phyloP scores from a whole-genome alignment of 2,329 filamentous ascomycete genomes.

The Aphanoascus verrucosus region DNA sequence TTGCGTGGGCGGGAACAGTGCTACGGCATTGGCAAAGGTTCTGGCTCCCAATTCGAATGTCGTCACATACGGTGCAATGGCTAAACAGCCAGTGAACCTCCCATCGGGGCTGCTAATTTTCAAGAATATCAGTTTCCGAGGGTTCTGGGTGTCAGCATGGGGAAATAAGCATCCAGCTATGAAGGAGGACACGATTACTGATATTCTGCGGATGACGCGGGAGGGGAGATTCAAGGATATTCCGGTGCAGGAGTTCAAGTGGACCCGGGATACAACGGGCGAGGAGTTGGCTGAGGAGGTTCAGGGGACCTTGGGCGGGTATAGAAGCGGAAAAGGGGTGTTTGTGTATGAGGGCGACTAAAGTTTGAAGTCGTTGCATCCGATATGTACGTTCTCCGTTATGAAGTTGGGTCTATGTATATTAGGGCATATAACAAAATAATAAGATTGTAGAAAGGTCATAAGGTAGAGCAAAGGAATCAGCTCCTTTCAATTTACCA shows the following conservation, averaged over 20 bases:
- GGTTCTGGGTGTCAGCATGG: conserved; percentile 94
- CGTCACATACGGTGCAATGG: conserved; percentile 95
- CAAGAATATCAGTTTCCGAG: conserved; percentile 76
- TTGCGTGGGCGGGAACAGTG: conserved; percentile 83
- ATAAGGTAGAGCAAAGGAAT: too few relatives aligned
- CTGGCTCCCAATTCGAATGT: conserved; percentile 60
- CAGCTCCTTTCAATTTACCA: too few relatives aligned
- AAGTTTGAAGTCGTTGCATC: background rate
- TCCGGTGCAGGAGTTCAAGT: conserved; percentile 70
- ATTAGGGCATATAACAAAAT: too few relatives aligned
- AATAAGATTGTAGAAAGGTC: too few relatives aligned
- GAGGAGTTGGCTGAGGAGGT: conserved; percentile 60
- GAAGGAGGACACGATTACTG: conserved; percentile 70
- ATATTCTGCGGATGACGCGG: conserved; percentile 66
- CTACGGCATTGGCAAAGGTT: conserved; percentile 64
- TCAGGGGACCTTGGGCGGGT: conserved; percentile 73
- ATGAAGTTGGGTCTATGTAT: too few relatives aligned
- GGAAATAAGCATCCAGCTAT: conserved; percentile 61
- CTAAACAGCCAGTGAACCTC: conserved; percentile 69
- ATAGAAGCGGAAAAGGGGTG: conserved; percentile 76
- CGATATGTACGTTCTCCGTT: background rate
- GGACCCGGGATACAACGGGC: conserved; percentile 71
- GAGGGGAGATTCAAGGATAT: conserved; percentile 70
- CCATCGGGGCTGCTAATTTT: conserved; percentile 85
- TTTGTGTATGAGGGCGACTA: conserved; percentile 59